Evolutionary conservation across 805 yeast species (phyloP).

Genomic region (Torulaspora franciscae): DNA sequence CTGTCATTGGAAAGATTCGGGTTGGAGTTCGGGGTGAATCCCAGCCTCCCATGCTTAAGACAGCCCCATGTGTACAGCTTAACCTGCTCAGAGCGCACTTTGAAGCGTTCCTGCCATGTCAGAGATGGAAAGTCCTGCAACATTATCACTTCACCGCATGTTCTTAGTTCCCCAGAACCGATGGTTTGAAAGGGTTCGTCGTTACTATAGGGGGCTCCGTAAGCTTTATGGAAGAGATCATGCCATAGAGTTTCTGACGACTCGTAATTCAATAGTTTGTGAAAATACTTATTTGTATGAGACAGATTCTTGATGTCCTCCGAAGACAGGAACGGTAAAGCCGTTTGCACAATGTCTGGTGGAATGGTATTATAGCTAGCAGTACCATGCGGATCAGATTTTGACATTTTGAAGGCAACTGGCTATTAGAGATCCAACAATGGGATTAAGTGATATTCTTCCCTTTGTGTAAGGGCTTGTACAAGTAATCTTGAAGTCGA

Average conservation of each 20-base stretch:
- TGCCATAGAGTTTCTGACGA: slow-evolving; percentile 32
- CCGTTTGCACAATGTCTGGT: slow-evolving; percentile 32
- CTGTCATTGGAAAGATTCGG: slow-evolving; percentile 13
- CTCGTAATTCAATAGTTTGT: slow-evolving; percentile 25
- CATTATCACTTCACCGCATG: slow-evolving; percentile 28
- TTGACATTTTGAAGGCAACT: neutral
- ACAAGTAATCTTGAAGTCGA: neutral
- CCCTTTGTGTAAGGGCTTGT: neutral
- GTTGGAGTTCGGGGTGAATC: slow-evolving; percentile 29
- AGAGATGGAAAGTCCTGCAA: slow-evolving; percentile 13
- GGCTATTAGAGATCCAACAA: neutral
- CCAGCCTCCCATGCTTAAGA: slow-evolving; percentile 31
- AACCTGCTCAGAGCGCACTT: slow-evolving; percentile 20
- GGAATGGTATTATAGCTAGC: slow-evolving; percentile 19
- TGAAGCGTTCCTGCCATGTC: slow-evolving; percentile 30
- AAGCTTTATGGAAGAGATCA: slow-evolving; percentile 31
- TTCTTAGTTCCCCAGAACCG: slow-evolving; percentile 19
- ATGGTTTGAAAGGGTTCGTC: slow-evolving; percentile 30
- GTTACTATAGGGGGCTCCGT: slow-evolving; percentile 25
- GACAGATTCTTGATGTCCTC: slow-evolving; percentile 32
- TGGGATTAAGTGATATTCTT: too few species aligned
- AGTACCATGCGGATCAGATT: neutral
- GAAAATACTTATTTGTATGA: slow-evolving; percentile 31
- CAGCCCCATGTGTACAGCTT: slow-evolving; percentile 35
- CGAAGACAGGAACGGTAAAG: slow-evolving; percentile 29